A percentile compares a stretch with the other conserved stretches of the same genome.
Evolutionary conservation across 805 yeast genomes (phyloP).

Genomic region (Torulaspora quercuum): DNA sequence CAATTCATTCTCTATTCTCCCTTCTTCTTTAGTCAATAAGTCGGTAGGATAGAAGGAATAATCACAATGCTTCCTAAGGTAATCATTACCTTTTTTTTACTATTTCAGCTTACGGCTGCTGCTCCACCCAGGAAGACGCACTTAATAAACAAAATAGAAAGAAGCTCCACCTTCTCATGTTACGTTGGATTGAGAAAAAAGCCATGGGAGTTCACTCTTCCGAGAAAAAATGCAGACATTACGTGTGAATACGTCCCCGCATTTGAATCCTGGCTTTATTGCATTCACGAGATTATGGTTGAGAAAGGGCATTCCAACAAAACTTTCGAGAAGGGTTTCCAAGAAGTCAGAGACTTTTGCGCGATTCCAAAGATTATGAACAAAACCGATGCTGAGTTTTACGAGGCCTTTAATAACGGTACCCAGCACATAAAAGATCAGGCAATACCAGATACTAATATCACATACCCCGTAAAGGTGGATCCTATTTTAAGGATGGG

Average conservation of each 20-base stretch:
- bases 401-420: slow-evolving; percentile 19
- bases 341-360: slow-evolving; percentile 10
- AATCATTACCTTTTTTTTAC: too few relatives aligned
- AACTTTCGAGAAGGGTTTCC: slow-evolving; percentile 18
- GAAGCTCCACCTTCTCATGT: slow-evolving; percentile 4
- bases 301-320: slow-evolving; percentile 3
- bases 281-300: slow-evolving; percentile 19
- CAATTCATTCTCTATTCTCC: too few relatives aligned
- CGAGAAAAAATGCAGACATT: background rate
- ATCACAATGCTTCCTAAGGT: too few relatives aligned
- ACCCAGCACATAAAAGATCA: slow-evolving; percentile 6
- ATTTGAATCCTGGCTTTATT: slow-evolving; percentile 22
- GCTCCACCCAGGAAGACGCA: slow-evolving; percentile 5
- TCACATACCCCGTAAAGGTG: slow-evolving; percentile 18
- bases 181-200: slow-evolving; percentile 1
- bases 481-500: slow-evolving; percentile 5
- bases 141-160: background rate
- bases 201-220: slow-evolving; percentile 3
- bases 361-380: slow-evolving; percentile 1
- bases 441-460: background rate
- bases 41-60: too few relatives aligned
- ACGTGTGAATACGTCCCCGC: slow-evolving; percentile 25
- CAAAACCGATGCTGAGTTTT: slow-evolving; percentile 13
- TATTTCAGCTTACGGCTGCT: too few relatives aligned
- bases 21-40: too few relatives aligned